Percentiles rank a stretch among this genome's conserved stretches.
Conservation (phyloP, 768 basidiomycete genomes). For the Mycena kentingensis region DNA sequence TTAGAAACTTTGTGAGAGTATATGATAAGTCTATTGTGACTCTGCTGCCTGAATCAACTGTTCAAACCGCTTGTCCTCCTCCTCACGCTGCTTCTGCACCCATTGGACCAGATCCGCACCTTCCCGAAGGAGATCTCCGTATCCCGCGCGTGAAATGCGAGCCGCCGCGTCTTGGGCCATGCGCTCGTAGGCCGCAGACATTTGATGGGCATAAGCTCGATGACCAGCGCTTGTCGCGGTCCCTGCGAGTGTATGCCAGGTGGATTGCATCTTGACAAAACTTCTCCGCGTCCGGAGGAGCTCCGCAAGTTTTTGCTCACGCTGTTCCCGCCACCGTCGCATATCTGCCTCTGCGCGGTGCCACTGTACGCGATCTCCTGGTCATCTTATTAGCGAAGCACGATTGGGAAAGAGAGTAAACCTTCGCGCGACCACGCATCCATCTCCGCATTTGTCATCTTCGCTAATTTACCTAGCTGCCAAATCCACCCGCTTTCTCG, state of each 20-base stretch:
- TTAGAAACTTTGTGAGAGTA: no score
- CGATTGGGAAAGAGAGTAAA: not conserved
- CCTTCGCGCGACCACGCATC: constrained; percentile 3
- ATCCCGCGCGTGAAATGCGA: no score
- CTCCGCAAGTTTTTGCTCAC: constrained; percentile 14
- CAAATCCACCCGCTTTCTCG: constrained; percentile 13
- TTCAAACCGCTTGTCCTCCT: no score
- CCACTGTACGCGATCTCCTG: constrained; percentile 21
- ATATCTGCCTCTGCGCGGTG: constrained; percentile 20
- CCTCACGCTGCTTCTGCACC: no score
- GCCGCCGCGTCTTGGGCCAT: no score
- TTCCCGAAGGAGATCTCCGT: no score
- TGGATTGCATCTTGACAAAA: not conserved
- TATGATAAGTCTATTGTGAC: no score
- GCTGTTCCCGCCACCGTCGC: constrained; percentile 18
- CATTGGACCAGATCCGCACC: no score
- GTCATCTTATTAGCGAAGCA: not conserved
- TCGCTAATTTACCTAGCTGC: constrained; percentile 1
- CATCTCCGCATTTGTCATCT: constrained; percentile 2
- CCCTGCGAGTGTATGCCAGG: constrained; percentile 3
- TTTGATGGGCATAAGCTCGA: constrained; percentile 4
- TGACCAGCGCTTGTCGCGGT: not conserved
- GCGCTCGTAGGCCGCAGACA: not conserved
- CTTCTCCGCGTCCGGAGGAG: constrained; percentile 4
- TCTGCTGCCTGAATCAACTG: no score